Conservation (phyloP, 352 stramenopile species). For the Phytopythium oedochilum region DNA sequence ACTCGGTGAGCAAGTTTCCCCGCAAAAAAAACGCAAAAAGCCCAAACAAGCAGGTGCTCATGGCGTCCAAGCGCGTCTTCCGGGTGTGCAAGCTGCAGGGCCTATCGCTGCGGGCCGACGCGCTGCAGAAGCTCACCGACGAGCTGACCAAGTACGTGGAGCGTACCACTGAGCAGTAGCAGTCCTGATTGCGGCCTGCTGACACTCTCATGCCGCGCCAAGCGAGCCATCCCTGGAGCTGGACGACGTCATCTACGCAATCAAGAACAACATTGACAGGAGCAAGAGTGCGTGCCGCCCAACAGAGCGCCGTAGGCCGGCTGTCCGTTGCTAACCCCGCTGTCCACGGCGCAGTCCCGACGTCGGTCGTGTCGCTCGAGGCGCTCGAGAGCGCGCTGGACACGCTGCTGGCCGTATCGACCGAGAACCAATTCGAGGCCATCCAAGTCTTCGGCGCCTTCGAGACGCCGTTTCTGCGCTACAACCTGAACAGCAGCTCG, state of each 20-base stretch:
- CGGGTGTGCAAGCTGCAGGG: constrained; percentile 83
- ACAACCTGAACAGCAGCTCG: constrained; percentile 53
- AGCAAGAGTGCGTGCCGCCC: constrained; percentile 61
- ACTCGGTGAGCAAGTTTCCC: neutral
- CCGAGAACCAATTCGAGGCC: constrained; percentile 74
- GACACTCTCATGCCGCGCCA: too few relatives aligned
- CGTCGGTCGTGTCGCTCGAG: constrained; percentile 77
- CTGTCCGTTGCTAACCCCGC: too few relatives aligned
- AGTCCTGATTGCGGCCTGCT: too few relatives aligned
- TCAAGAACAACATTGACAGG: constrained; percentile 89
- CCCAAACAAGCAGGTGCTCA: constrained; percentile 6
- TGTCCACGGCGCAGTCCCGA: constrained; percentile 60
- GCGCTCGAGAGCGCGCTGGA: constrained; percentile 80
- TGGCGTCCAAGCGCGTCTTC: constrained; percentile 78
- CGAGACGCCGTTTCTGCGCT: constrained; percentile 60
- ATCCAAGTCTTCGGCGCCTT: constrained; percentile 87
- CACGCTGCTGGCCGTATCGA: constrained; percentile 73
- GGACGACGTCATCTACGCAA: constrained; percentile 78
- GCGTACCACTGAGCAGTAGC: constrained; percentile 5
- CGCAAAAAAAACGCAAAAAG: neutral
- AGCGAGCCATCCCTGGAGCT: constrained; percentile 75
- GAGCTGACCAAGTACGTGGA: constrained; percentile 57
- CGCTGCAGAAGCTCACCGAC: constrained; percentile 50
- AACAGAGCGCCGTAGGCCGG: too few relatives aligned
- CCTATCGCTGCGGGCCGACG: constrained; percentile 72